Evolutionary conservation across 202 grass and related monocot species (phyloP), one percentile per base, ranked within the genome.

Genomic region (Panicum virgatum): DNA sequence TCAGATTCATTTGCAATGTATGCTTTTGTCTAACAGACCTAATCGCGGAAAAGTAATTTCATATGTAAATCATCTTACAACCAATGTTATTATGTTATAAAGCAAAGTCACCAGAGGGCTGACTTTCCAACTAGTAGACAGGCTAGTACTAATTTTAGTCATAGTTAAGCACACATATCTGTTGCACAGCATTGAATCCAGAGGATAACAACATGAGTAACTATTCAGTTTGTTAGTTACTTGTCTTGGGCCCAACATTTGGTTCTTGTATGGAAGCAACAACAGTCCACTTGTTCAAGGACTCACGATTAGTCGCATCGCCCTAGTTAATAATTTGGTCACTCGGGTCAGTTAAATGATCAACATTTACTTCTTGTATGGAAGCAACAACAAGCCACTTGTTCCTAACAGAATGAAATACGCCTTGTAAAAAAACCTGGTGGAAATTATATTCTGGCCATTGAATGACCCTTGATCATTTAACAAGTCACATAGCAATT

Each of bases 401-500:
- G 54, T 57, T 57, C 54, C 32, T 22, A 56, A 53, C 19, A 53
- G n/a, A 50, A 23, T 0, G 2, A 23, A 56, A 56, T 23, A 56
- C 3, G 2, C 52, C 2, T 11, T 23, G 16, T 51, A 51, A 14
- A n/a, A 23, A 23, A 22, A 56, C 32, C 32, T 11, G 7, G 6
- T 22, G 20, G 20, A n/a, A 56, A 9, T n/a, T 27, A 66, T 50
- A 38, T 32, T 69, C 12, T 48, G 66, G 52, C 39, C 73, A 61
- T 52, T 77, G 68, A 30, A 39, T 39, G 51, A 84, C 23, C 15
- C 38, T 36, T 40, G 37, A 32, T 34, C 12, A 57, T 81, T 39
- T n/a, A 69, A 20, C 52, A 45, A 83, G 70, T 48, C 9, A 70
- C 30, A 62, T 42, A 27, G 12, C 43, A 80, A 36, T 38, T 79